Base-by-base conservation (phyloP, 2,329 filamentous ascomycete genomes). In the Xylaria sp. region DNA sequence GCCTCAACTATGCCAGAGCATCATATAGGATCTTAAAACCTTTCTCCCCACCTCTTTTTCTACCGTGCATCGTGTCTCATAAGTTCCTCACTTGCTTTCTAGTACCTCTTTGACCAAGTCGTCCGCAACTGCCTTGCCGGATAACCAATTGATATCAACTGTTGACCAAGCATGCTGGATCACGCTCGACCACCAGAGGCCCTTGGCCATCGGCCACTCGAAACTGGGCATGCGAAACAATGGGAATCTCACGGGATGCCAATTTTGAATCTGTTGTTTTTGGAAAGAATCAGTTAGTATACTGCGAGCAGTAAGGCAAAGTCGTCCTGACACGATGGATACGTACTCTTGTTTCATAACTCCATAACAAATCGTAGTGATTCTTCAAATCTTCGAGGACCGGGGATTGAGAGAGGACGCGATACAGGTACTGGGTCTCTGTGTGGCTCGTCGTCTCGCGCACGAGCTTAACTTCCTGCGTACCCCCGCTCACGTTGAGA, bases 101-200 rank as follows among this genome's bases (percentile, higher is more conserved):
- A 54, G n/a, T 3, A 54, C 33, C 33, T 54, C 33, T 7, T 38
- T 54, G 5, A 54, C 27, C 33, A 54, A 38, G 20, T 15, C 51
- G 33, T 54, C 51, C 10, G 51, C 51, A 5, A 38, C 10, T 7
- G 51, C 33, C 33, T 54, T 54, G 11, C 51, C 51, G 11, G 31
- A 33, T 39, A 54, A 54, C 51, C 51, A 54, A 27, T 54, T 54
- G 33, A 54, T 33, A 39, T 54, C 51, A 17, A 54, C 51, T 6
- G 51, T 54, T 17, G 51, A 54, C 51, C 51, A 54, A 27, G 51
- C 51, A 7, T 54, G 20, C 10, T 54, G 51, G 20, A 54, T 54
- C n/a, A 25, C 5, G 20, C 31, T 54, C 5, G 51, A 38, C 11
- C 31, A 54, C 51, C 51, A 54, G 11, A 54, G 33, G 10, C 51